Conservation (phyloP, 2,329 filamentous ascomycete genomes). For the Alternaria gaisen region DNA sequence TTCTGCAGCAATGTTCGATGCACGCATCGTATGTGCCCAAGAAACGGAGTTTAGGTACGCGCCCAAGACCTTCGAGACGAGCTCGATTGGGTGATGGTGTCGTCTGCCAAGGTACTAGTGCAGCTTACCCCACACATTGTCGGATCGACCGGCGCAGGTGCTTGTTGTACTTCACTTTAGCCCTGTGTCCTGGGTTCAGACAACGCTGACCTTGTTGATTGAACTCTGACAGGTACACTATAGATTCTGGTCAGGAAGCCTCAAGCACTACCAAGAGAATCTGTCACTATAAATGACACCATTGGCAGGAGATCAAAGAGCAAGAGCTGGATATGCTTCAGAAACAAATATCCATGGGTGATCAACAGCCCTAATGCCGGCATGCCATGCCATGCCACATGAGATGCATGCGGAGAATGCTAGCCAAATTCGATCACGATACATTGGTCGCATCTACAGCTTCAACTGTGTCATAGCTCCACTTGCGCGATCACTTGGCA, state of each 20-base stretch:
- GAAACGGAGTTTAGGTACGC: conserved; percentile 19
- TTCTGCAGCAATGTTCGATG: conserved; percentile 29
- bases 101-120: conserved; percentile 40
- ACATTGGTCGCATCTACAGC: conserved; percentile 24
- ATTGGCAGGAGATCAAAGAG: not conserved
- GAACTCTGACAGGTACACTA: not conserved
- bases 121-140: conserved; percentile 40
- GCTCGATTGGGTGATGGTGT: conserved; percentile 33
- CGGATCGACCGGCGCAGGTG: conserved; percentile 35
- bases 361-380: conserved; percentile 24
- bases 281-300: not conserved
- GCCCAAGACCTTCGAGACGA: conserved; percentile 21
- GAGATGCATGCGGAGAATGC: conserved; percentile 17
- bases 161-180: conserved; percentile 30
- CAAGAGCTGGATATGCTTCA: conserved; percentile 2
- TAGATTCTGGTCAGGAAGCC: not conserved
- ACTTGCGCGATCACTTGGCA: conserved; percentile 32
- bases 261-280: not conserved
- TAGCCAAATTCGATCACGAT: conserved; percentile 25
- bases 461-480: conserved; percentile 30
- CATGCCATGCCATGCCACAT: conserved; percentile 14
- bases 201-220: not conserved
- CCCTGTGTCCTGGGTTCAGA: conserved; percentile 3
- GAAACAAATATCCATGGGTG: not conserved
- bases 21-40: conserved; percentile 29